A percentile compares a stretch with the other conserved stretches of the same genome.
Conservation (phyloP, 129 eudicot species). For the Artemisia argyi region DNA sequence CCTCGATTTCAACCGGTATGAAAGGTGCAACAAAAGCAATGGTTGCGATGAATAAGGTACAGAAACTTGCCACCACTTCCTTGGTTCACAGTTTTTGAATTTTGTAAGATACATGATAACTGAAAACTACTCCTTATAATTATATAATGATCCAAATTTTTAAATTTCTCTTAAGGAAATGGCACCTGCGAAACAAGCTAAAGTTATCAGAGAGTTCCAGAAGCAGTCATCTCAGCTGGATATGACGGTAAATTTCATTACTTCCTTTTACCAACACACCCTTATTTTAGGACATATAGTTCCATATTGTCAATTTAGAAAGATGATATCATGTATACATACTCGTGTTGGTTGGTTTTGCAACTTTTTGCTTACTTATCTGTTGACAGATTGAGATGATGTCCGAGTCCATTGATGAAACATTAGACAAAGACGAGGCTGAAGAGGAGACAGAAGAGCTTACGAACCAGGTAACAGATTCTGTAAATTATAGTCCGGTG, state of each 20-base stretch:
- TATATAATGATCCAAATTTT: no score
- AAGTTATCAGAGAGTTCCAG: slow-evolving; percentile 83
- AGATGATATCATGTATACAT: no score
- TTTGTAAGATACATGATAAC: background rate
- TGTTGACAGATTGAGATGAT: slow-evolving; percentile 81
- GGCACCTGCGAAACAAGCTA: slow-evolving; percentile 89
- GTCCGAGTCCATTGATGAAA: slow-evolving; percentile 96
- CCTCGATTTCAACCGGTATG: slow-evolving; percentile 94
- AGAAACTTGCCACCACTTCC: background rate
- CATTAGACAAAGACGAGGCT: slow-evolving; percentile 94
- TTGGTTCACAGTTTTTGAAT: background rate
- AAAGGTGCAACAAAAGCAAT: slow-evolving; percentile 99
- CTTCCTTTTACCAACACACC: background rate
- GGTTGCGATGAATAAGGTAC: slow-evolving; percentile 95
- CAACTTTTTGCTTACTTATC: background rate
- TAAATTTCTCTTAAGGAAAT: slow-evolving; percentile 59
- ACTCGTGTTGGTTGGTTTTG: background rate
- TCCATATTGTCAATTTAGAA: background rate
- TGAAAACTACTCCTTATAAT: no score
- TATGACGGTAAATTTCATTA: slow-evolving; percentile 66
- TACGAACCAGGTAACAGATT: slow-evolving; percentile 68
- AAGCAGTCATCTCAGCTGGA: slow-evolving; percentile 88
- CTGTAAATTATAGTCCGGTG: background rate
- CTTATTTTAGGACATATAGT: background rate
- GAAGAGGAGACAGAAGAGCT: slow-evolving; percentile 98